Evolutionary conservation across 2,329 filamentous ascomycete species (phyloP).

Genomic region (Exophiala calicioides): DNA sequence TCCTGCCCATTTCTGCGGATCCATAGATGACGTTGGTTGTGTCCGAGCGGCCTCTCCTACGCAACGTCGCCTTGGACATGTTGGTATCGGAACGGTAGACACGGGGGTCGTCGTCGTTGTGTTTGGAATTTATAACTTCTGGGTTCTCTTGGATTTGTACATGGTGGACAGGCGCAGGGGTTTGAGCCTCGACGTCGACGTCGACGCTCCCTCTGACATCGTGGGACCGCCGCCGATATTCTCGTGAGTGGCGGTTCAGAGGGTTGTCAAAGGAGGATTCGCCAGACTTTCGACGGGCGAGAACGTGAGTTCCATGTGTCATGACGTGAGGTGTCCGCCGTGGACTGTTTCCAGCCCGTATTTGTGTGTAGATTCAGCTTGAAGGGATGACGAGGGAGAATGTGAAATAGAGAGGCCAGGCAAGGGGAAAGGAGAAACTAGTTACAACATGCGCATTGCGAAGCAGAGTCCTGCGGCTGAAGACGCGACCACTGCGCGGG

Average conservation of each 20-base stretch:
- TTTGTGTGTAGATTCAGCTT: too few relatives aligned
- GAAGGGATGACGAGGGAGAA: too few relatives aligned
- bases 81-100: conserved; percentile 21
- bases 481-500: too few relatives aligned
- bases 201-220: conserved; percentile 9
- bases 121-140: conserved; percentile 6
- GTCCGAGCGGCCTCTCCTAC: conserved; percentile 22
- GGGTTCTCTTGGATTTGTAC: conserved; percentile 15
- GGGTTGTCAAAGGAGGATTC: background rate
- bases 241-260: background rate
- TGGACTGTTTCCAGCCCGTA: too few relatives aligned
- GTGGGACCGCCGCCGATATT: conserved; percentile 1
- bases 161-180: conserved; percentile 1
- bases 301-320: conserved; percentile 1
- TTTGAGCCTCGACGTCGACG: conserved; percentile 15
- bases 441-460: too few relatives aligned
- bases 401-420: too few relatives aligned
- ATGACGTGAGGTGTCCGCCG: too few relatives aligned
- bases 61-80: conserved; percentile 17
- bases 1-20: conserved; percentile 33
- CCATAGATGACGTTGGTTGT: conserved; percentile 25
- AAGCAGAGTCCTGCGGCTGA: too few relatives aligned
- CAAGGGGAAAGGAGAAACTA: too few relatives aligned
- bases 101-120: conserved; percentile 4
- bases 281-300: background rate